Base-by-base conservation (phyloP, 129 eudicot species). In the Ambrosia trifida region DNA sequence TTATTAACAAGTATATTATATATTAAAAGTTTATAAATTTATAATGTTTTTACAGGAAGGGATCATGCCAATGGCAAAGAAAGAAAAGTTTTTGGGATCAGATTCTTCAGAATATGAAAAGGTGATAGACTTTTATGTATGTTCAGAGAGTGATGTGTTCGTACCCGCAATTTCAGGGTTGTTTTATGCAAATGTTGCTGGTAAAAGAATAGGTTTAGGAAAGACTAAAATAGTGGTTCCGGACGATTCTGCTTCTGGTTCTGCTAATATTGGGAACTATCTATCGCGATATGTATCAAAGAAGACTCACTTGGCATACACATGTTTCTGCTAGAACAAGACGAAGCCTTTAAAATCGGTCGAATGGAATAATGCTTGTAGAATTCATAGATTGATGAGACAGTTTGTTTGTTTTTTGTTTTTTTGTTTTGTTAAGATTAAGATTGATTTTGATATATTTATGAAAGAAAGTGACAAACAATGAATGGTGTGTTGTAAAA, bases 131-230 rank as follows among this genome's bases (percentile, higher is more conserved):
- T 94, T 83, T 73, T 90, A 94, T 60, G 76, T 90, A 32, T 78
- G 89, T 76, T 79, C 97, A 19, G 85, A 84, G 75, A 90, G 99
- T 47, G 96, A 94, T 57, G 97, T 94, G 1, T 94, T 79, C 50
- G 94, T 90, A 31, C 99, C 97, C 28, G 99, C 99, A 32, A 90
- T 94, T 49, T 90, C 97, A 10, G 97, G 99, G 20, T 78, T 90
- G 66, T 94, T 94, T 77, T 94, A 94, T 54, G 96, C 97, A 69
- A 90, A 90, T 71, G 97, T 94, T 35, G 99, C 97, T 24, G 99
- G 97, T 43, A 94, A 77, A 80, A 84, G 99, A 78, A 94, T 94
- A 14, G 85, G 89, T n/a, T 74, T 85, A n/a, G 97, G 99, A n/a
- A 83, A 68, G 81, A 94, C 97, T 7, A 87, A 84, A 76, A 90